Conservation (phyloP, 2,329 filamentous ascomycete genomes). For the Penicillium sp. region DNA sequence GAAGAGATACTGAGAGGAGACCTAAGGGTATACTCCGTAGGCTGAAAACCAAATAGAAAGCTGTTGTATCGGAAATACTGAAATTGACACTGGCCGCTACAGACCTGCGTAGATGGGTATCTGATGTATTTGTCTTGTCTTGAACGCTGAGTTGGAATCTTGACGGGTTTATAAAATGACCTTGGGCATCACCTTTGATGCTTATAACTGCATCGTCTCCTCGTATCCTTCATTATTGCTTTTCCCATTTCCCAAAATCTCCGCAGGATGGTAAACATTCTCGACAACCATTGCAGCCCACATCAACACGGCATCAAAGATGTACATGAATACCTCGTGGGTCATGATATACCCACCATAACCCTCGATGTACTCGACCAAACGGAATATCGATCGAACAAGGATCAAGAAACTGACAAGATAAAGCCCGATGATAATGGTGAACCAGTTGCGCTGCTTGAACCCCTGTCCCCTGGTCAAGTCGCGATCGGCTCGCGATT, state of each 20-base stretch:
- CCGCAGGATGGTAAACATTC: constrained; percentile 24
- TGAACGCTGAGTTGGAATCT: neutral
- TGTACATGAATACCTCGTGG: constrained; percentile 30
- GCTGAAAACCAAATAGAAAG: too few relatives aligned
- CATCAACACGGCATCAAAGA: constrained; percentile 33
- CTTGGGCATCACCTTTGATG: neutral
- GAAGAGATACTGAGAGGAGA: too few relatives aligned
- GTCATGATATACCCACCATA: constrained; percentile 29
- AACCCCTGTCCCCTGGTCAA: constrained; percentile 11
- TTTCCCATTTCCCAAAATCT: constrained; percentile 22
- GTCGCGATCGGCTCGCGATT: constrained; percentile 11
- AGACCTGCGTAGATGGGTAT: too few relatives aligned
- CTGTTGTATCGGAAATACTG: too few relatives aligned
- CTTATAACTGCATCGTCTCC: constrained; percentile 12
- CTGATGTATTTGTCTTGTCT: too few relatives aligned
- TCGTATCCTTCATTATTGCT: neutral
- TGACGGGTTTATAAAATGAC: too few relatives aligned
- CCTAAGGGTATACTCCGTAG: too few relatives aligned
- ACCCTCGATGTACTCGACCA: constrained; percentile 31
- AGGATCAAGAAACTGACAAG: constrained; percentile 26
- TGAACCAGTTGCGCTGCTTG: constrained; percentile 21
- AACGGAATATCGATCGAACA: constrained; percentile 29
- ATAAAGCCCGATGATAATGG: constrained; percentile 20
- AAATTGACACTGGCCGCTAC: too few relatives aligned
- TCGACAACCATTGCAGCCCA: constrained; percentile 24